Evolutionary conservation across 371 early-diverging fungal genomes (phyloP).

Genomic region (Rhizopus arrhizus): DNA sequence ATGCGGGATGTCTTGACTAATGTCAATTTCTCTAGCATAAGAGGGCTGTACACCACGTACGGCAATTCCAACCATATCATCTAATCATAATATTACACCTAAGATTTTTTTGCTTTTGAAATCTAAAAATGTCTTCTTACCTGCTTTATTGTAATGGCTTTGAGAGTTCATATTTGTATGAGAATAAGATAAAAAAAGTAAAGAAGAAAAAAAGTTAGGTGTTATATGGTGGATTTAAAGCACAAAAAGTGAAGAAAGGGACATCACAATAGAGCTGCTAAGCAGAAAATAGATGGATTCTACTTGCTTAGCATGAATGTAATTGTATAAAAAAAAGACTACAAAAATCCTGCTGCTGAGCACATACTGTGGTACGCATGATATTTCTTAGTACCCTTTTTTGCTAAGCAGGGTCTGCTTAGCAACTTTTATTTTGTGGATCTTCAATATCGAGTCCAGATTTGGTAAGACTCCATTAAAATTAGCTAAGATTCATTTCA

Average conservation of each 20-base stretch:
- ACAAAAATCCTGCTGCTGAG: too few species aligned
- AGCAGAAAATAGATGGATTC: too few species aligned
- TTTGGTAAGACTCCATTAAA: too few species aligned
- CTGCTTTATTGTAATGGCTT: constrained; percentile 6
- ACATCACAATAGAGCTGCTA: neutral
- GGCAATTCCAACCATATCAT: constrained; percentile 25
- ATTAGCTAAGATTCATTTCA: too few species aligned
- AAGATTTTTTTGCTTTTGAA: neutral
- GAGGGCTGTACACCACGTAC: constrained; percentile 35
- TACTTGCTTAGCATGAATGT: too few species aligned
- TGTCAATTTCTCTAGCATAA: constrained; percentile 38
- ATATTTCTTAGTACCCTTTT: too few species aligned
- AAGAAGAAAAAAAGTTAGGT: neutral
- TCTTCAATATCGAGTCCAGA: too few species aligned
- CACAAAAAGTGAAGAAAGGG: neutral
- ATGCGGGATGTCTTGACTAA: constrained; percentile 10
- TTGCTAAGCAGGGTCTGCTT: too few species aligned
- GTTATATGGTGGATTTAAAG: neutral
- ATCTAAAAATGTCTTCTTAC: constrained; percentile 1
- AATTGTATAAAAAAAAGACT: too few species aligned
- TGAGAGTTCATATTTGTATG: neutral
- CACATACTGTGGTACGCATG: too few species aligned
- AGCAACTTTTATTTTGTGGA: too few species aligned
- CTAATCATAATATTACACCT: constrained; percentile 6
- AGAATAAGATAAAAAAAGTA: neutral